Evolutionary conservation across 1,139 yeast genomes (phyloP).

Genomic region (Nadsonia commutata): DNA sequence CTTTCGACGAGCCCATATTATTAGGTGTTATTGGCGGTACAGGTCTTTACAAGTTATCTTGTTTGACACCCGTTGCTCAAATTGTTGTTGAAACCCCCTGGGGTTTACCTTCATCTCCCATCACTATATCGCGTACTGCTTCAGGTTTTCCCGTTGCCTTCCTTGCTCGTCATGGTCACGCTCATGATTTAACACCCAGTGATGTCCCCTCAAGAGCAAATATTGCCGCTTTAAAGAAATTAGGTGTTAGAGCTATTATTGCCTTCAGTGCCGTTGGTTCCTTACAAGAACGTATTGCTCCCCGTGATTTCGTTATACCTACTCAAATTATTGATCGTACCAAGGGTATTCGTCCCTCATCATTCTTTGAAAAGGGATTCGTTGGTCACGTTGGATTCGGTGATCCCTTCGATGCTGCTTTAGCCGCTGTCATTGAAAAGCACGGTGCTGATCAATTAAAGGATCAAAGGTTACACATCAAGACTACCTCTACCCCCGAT

Average conservation of each 20-base stretch:
- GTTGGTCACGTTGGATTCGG: constrained; percentile 98
- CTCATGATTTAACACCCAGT: constrained; percentile 79
- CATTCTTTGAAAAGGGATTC: constrained; percentile 83
- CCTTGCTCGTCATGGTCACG: constrained; percentile 83
- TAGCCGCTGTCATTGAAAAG: constrained; percentile 51
- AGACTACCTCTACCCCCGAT: constrained; percentile 38
- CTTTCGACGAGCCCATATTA: constrained; percentile 38
- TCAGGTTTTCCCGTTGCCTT: constrained; percentile 83
- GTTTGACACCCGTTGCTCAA: constrained; percentile 73
- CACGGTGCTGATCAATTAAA: constrained; percentile 18
- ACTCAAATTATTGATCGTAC: constrained; percentile 94
- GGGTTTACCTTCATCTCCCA: constrained; percentile 93
- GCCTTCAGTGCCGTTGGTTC: constrained; percentile 98
- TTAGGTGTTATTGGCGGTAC: constrained; percentile 95
- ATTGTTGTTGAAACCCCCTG: constrained; percentile 80
- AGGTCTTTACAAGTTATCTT: constrained; percentile 80
- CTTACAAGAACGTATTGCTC: constrained; percentile 71
- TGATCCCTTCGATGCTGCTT: constrained; percentile 76
- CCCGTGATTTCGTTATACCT: constrained; percentile 90
- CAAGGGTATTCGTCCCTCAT: constrained; percentile 80
- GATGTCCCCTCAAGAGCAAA: constrained; percentile 91
- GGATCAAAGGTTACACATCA: constrained; percentile 24
- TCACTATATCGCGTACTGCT: constrained; percentile 66
- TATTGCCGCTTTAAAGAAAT: constrained; percentile 80
- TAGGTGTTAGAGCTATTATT: constrained; percentile 77